Evolutionary conservation across 331 rosid genomes (phyloP), one percentile per base, ranked within the genome.

Genomic region (Saraca asoca): DNA sequence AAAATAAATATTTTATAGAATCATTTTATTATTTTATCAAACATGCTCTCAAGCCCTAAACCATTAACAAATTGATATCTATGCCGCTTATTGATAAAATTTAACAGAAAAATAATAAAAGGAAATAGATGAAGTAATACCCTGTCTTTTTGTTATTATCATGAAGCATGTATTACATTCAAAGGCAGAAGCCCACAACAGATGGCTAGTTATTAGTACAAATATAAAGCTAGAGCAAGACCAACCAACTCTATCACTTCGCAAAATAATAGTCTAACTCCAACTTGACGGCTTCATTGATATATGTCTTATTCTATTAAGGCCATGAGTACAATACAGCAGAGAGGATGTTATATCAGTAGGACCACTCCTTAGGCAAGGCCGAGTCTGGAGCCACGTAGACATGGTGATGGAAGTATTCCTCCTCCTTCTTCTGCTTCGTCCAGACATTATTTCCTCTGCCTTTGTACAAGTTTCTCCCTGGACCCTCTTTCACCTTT

Each of bases 351-450:
- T 4, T 5, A 55, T 67, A 42, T 72, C 72, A 78, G 18, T 67
- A 78, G 12, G 75, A 72, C 79, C 78, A 78, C 43, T 78, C 78
- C 35, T 60, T 69, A 39, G 82, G 82, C 71, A 78, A 78, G 35
- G 60, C 20, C 68, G 55, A 20, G 63, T 78, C 65, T 58, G 78
- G 60, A 34, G 58, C 43, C 64, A 33, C 68, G 37, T 70, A 70
- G 68, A 41, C 15, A 50, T 37, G 37, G 17, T 24, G 31, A 24
- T 24, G 31, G 31, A 1, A 24, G 31, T 24, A 24, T 24, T 24
- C 31, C 31, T 24, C 31, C 31, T 37, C 15, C 15, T 65, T 60
- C 57, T 58, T 56, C 5, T 38, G 64, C 49, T 46, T 58, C 3
- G 57, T 55, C 45, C 46, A 54, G 8, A 16, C 31, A 24, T 24